Evolutionary conservation across 306 rosid genomes (phyloP), one percentile per base, ranked within the genome.

Genomic region (Inga leiocalycina): DNA sequence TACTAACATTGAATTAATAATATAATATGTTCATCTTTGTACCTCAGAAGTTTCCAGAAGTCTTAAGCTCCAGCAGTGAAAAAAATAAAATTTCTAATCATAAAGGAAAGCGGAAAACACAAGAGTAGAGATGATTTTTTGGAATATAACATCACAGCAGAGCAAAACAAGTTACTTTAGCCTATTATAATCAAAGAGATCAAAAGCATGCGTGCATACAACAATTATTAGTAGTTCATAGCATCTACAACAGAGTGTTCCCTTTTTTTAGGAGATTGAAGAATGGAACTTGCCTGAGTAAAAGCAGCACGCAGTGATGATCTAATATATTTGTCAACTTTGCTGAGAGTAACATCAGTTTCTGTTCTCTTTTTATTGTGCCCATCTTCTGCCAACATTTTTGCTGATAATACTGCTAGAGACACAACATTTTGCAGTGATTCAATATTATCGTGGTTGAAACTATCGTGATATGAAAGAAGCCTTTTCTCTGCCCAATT

Each of bases 401-500:
- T 92, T 75, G 94, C 89, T 30, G 97, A 94, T 80, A 91, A 82
- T 54, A 86, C 93, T 35, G 92, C 97, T 30, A 96, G 83, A 44
- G 94, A 93, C 80, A 90, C 93, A 37, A 92, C 68, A 88, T 80
- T 88, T 80, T 92, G 94, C 97, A 96, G 82, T 71, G 91, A 73
- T 86, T 94, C 98, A 75, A 91, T 83, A 88, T 94, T 94, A 78
- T 35, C 94, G 75, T 86, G 54, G 86, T 94, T 85, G 83, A 94
- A 96, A 77, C 70, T 79, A 57, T 89, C 91, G 51, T 84, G 97
- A 87, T 96, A 96, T 48, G 92, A 89, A 81, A 92, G 86, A 71
- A 96, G 98, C 84, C 90, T 92, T 81, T 86, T 90, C 91, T 96
- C 99, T 30, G 94, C 88, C 98, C 98, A 96, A 71, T 83, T 84